Evolutionary conservation across 495 filamentous ascomycete species (phyloP), one percentile per base, ranked within the genome.

Genomic region (Beverwykella pulmonaria): DNA sequence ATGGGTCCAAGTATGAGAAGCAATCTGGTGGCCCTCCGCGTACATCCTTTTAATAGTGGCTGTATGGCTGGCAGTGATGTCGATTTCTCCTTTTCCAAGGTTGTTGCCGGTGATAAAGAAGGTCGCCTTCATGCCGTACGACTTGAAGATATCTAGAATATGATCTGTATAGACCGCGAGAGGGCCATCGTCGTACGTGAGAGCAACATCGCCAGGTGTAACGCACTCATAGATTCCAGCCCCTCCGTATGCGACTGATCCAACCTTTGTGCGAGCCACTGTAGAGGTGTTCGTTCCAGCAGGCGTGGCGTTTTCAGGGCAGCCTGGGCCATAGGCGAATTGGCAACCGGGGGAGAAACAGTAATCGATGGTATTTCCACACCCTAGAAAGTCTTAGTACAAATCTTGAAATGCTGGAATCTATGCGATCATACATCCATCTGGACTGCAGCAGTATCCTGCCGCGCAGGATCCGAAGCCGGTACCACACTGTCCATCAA

Each of bases 1-100:
- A 69, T 96, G 92, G 41, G 88, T 90, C 91, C 90, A 96, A 1
- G 90, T 94, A 69, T 96, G 92, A 69, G 86, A 89, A 29, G 88
- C 91, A 58, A 96, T 80, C 73, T 94, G 92, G 72, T 96, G 92
- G n/a, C 91, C 90, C 54, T 80, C 81, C 47, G 76, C 76, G 64
- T 80, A 75, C 88, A 88, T 91, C 65, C 90, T 87, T 78, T 84
- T 73, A 47, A 94, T 88, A 39, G 91, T 78, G 9, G 79, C 71
- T 20, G 80, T 80, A 79, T 85, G 90, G 1, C 81, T 82, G 5
- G 75, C 71, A 0, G 81, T 79, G 61, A 83, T 83, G 64, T 92
- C 89, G 48, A 92, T 89, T 54, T 82, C 71, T 9, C 89, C 89
- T 71, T 92, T 92, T 65, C 85, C 86, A 22, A 87, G 78, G 70